These are phyloP conservation scores for Paraphaeosphaeria sporulosa DNA, from an alignment of 2,329 filamentous ascomycete genomes.

Conservation along the genomic window DNA sequence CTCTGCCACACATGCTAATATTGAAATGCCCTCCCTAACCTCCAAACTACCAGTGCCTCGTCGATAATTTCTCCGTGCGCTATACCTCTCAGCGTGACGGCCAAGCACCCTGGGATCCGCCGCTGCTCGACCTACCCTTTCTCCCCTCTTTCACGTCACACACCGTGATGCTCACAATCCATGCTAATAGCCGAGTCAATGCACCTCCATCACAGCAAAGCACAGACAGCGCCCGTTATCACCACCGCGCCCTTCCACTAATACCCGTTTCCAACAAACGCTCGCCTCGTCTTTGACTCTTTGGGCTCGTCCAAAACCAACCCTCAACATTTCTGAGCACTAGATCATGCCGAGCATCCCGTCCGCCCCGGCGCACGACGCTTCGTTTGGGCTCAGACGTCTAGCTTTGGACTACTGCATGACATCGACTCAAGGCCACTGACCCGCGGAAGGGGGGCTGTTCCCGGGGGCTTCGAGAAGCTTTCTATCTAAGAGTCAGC, in stretches of 20 bases:
- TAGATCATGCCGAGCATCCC: too few relatives aligned
- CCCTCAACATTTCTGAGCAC: too few relatives aligned
- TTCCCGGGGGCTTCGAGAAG: background rate
- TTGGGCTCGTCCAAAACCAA: too few relatives aligned
- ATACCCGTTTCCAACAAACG: background rate
- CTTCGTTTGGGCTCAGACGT: background rate
- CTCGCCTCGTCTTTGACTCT: background rate
- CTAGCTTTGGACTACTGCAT: constrained; percentile 14
- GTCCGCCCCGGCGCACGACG: background rate
- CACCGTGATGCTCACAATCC: background rate
- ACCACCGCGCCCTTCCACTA: background rate
- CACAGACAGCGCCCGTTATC: background rate
- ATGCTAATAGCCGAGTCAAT: background rate
- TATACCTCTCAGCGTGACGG: too few relatives aligned
- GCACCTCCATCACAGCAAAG: constrained; percentile 1
- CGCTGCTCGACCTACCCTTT: too few relatives aligned
- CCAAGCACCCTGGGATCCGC: background rate
- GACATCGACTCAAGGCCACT: constrained; percentile 13
- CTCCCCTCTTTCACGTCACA: too few relatives aligned
- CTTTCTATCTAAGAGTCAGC: background rate
- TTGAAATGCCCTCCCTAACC: too few relatives aligned
- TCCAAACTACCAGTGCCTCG: too few relatives aligned
- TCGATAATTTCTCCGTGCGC: too few relatives aligned
- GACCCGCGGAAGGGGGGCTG: background rate
- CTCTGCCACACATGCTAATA: too few relatives aligned